These are phyloP conservation scores for Talaromyces amestolkiae DNA, from an alignment of 2,329 filamentous ascomycete genomes.

Conservation along the genomic window DNA sequence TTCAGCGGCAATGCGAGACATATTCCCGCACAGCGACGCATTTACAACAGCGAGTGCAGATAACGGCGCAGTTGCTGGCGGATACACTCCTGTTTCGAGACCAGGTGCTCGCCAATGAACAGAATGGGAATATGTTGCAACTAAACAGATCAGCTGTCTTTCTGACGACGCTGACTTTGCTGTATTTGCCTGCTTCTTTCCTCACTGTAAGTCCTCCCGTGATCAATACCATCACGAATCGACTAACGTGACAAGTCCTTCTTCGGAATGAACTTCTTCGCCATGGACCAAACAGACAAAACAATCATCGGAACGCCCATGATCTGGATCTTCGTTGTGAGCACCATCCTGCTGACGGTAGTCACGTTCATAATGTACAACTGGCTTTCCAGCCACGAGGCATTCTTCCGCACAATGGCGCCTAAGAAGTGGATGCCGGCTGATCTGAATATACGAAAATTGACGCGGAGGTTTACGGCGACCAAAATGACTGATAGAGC, in stretches of 20 bases:
- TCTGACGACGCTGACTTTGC: slow-evolving; percentile 15
- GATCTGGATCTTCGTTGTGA: slow-evolving; percentile 42
- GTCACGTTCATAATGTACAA: slow-evolving; percentile 29
- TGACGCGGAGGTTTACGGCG: slow-evolving; percentile 9
- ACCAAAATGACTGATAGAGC: slow-evolving; percentile 7
- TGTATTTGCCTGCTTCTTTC: slow-evolving; percentile 18
- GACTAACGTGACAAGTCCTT: slow-evolving; percentile 29
- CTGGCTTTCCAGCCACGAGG: slow-evolving; percentile 23
- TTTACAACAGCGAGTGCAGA: slow-evolving; percentile 23
- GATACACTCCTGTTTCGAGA: slow-evolving; percentile 27
- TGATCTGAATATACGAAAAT: slow-evolving; percentile 9
- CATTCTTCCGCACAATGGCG: slow-evolving; percentile 27
- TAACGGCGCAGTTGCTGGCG: slow-evolving; percentile 24
- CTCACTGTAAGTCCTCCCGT: slow-evolving; percentile 13
- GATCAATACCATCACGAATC: not conserved
- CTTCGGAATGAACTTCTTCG: slow-evolving; percentile 46
- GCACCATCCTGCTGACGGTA: slow-evolving; percentile 31
- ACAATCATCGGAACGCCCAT: slow-evolving; percentile 34
- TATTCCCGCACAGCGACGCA: slow-evolving; percentile 24
- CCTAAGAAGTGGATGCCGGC: slow-evolving; percentile 10
- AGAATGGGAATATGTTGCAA: slow-evolving; percentile 27
- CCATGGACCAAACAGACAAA: slow-evolving; percentile 30
- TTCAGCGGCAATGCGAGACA: slow-evolving; percentile 18
- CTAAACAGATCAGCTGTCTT: slow-evolving; percentile 28
- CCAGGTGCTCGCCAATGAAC: slow-evolving; percentile 22